phyloP scores from a whole-genome alignment of 2,329 filamentous ascomycete genomes.

The Arthrinium phaeospermum region DNA sequence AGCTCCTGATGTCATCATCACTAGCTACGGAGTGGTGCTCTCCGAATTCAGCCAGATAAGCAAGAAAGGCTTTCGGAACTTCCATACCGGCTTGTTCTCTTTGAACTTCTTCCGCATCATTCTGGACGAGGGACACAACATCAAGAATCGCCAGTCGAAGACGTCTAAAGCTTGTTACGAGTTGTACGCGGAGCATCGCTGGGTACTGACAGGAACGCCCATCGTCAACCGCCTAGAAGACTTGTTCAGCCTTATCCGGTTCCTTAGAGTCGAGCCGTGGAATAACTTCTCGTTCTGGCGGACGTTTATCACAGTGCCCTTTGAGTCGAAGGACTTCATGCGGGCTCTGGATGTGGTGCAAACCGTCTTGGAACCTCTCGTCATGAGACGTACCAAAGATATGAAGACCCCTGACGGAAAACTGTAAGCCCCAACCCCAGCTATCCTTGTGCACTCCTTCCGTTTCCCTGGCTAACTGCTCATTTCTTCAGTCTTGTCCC shows the following conservation, averaged over 20 bases:
- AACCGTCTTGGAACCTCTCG: constrained; percentile 93
- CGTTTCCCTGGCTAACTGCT: constrained; percentile 23
- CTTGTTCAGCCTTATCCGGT: constrained; percentile 89
- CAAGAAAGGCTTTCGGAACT: constrained; percentile 68
- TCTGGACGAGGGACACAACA: constrained; percentile 91
- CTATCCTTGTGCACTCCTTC: background rate
- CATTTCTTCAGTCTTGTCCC: constrained; percentile 65
- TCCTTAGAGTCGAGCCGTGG: constrained; percentile 95
- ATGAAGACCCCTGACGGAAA: constrained; percentile 92
- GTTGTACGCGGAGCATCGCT: constrained; percentile 82
- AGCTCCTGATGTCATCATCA: constrained; percentile 90
- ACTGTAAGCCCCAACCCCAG: constrained; percentile 36
- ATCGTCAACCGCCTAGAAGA: constrained; percentile 97
- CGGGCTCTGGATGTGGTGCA: constrained; percentile 95
- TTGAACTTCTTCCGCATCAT: constrained; percentile 95
- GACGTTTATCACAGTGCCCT: constrained; percentile 96
- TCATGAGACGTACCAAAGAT: constrained; percentile 92
- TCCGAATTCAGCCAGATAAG: constrained; percentile 85
- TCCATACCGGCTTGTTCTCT: constrained; percentile 81
- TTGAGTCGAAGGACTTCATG: constrained; percentile 94
- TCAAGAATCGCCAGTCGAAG: constrained; percentile 90
- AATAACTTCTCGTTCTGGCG: constrained; percentile 99
- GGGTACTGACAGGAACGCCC: constrained; percentile 92
- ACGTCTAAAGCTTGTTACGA: constrained; percentile 96
- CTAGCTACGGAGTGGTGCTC: constrained; percentile 89